These are phyloP conservation scores for Solanum chiquidenum DNA, from an alignment of 257 asterid genomes.

Conservation along the genomic window DNA sequence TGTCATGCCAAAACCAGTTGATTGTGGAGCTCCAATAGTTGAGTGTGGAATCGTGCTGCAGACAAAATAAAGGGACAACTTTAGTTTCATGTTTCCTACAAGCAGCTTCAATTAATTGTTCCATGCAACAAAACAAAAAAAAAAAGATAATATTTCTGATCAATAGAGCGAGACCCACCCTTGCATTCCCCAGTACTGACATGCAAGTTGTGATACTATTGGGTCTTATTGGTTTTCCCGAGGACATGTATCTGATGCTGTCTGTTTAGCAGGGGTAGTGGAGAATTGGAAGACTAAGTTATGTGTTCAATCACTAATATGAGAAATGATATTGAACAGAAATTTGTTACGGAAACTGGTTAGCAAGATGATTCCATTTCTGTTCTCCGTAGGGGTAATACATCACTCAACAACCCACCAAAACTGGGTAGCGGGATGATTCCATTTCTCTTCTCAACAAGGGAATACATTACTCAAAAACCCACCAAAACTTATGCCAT, in stretches of 20 bases:
- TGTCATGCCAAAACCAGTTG: constrained; percentile 57
- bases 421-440: background rate
- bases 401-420: background rate
- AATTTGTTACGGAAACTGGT: background rate
- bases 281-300: background rate
- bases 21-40: constrained; percentile 50
- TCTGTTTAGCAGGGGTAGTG: background rate
- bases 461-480: background rate
- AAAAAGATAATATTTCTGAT: background rate
- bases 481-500: background rate
- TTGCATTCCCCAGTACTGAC: background rate
- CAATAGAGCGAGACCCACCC: background rate
- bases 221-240: background rate
- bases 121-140: background rate
- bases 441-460: background rate
- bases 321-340: background rate
- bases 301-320: background rate
- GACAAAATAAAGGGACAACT: background rate
- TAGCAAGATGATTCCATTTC: background rate
- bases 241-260: background rate
- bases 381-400: background rate
- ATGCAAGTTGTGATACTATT: background rate
- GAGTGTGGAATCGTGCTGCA: constrained; percentile 54
- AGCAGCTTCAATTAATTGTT: background rate
- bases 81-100: background rate